Base-by-base conservation (phyloP, 139 green algal species). In the Ettlia oleoabundans region DNA sequence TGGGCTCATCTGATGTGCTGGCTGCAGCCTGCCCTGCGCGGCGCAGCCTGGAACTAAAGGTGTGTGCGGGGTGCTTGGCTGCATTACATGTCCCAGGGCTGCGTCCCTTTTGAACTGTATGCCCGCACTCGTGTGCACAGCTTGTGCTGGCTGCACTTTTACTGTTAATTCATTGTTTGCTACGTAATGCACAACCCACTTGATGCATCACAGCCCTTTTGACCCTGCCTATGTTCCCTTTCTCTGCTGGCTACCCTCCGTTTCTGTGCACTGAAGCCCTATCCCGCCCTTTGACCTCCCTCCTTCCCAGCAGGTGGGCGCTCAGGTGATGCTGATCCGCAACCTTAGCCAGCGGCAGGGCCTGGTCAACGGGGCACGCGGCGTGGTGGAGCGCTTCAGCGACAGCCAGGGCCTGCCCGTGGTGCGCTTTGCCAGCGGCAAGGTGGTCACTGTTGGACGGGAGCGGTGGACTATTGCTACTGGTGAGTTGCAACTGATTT, bases 351-450 rank as follows among this genome's bases (percentile, higher is more conserved):
- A 84, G 3, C 30, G 37, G 24, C 40, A 71, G 41, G 81, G 80
- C n/a, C 83, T 96, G 58, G 92, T 94, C 19, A 96, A 96, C 70
- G 92, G 92, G 21, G 84, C 90, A 4, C 80, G 92, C 8, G 92
- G 92, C 41, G 86, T 94, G 55, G 91, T 96, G 42, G 42, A 76
- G 35, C 82, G 68, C 55, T 94, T 95, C 35, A 72, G 32, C 38
- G 41, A 76, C 38, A 63, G 68, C 53, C 81, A 86, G 64, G 15
- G 66, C 52, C 73, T 86, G 81, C 81, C 81, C 1, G 81, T 86
- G 47, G 72, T 86, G 26, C 64, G 76, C 35, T 83, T 83, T 62
- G 62, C 53, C 70, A 87, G 64, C 33, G 87, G 87, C 8, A 78
- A 82, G 43, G 82, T 85, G 62, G 67, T 80, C 24, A 82, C 88